Evolutionary conservation across 2,329 filamentous ascomycete genomes (phyloP).

Genomic region (Cytospora paraplurivora): DNA sequence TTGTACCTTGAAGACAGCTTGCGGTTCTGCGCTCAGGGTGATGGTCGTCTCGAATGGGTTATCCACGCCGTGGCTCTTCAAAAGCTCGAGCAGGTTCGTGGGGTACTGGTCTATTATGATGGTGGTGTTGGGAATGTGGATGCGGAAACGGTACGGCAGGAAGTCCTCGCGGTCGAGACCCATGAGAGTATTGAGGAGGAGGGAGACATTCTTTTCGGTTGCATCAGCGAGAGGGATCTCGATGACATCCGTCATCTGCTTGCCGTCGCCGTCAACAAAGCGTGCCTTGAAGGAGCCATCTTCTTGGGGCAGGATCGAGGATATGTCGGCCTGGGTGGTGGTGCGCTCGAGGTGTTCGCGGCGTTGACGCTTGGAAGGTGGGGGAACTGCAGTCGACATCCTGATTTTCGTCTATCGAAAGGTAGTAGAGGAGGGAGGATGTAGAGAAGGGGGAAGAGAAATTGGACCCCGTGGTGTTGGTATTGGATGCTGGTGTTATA

Average conservation of each 20-base stretch:
- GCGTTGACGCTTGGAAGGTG: constrained; percentile 72
- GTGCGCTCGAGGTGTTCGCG: constrained; percentile 72
- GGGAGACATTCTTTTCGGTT: constrained; percentile 84
- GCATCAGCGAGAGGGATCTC: constrained; percentile 82
- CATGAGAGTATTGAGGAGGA: constrained; percentile 82
- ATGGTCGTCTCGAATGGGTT: constrained; percentile 57
- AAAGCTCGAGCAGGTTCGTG: constrained; percentile 54
- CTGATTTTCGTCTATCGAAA: neutral
- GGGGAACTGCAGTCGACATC: constrained; percentile 42
- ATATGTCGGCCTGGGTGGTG: constrained; percentile 74
- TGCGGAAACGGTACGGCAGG: constrained; percentile 63
- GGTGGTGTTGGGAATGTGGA: constrained; percentile 57
- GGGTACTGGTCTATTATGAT: constrained; percentile 59
- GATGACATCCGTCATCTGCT: constrained; percentile 70
- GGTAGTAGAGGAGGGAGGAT: neutral
- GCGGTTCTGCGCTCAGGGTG: constrained; percentile 68
- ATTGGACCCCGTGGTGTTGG: no score
- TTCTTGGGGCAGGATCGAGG: constrained; percentile 66
- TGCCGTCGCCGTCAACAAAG: constrained; percentile 78
- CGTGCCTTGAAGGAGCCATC: constrained; percentile 80
- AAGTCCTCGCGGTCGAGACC: constrained; percentile 60
- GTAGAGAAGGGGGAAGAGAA: neutral
- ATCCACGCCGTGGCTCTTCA: constrained; percentile 58
- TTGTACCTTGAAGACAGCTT: constrained; percentile 92
- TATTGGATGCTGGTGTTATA: neutral